phyloP scores from a whole-genome alignment of 345 rosid species.

The Gossypioides kirkii region DNA sequence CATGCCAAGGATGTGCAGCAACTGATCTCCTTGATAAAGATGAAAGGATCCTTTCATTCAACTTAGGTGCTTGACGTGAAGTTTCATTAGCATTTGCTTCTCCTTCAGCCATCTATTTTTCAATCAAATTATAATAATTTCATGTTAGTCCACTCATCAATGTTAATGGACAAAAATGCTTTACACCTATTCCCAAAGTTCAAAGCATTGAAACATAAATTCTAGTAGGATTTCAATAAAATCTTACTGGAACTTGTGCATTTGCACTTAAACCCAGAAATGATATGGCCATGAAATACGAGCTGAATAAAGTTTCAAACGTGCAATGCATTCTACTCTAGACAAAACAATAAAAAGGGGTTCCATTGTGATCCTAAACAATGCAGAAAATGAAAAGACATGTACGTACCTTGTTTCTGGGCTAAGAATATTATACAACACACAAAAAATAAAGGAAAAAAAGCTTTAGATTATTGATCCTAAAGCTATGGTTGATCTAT shows the following conservation, averaged over 20 bases:
- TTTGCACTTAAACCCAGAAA: conserved; percentile 20
- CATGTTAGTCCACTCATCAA: neutral
- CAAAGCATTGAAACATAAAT: neutral
- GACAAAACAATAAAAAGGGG: neutral
- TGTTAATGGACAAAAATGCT: neutral
- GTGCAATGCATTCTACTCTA: neutral
- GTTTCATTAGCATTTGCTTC: conserved; percentile 17
- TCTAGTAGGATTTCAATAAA: neutral
- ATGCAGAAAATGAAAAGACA: neutral
- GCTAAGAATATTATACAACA: too few relatives aligned
- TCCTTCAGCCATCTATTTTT: conserved; percentile 40
- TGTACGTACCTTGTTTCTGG: conserved; percentile 25
- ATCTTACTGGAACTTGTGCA: neutral
- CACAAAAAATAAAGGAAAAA: too few relatives aligned
- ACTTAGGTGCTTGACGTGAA: conserved; percentile 37
- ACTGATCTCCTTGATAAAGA: conserved; percentile 85
- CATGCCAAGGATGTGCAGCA: conserved; percentile 99
- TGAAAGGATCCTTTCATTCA: conserved; percentile 93
- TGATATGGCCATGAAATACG: neutral
- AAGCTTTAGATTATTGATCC: too few relatives aligned
- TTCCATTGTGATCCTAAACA: neutral
- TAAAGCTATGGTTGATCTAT: too few relatives aligned
- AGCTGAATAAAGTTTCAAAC: neutral
- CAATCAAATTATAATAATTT: conserved; percentile 2
- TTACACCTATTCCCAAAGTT: neutral